Conservation (phyloP, 352 stramenopile genomes). For the Pythium plurisporium region DNA sequence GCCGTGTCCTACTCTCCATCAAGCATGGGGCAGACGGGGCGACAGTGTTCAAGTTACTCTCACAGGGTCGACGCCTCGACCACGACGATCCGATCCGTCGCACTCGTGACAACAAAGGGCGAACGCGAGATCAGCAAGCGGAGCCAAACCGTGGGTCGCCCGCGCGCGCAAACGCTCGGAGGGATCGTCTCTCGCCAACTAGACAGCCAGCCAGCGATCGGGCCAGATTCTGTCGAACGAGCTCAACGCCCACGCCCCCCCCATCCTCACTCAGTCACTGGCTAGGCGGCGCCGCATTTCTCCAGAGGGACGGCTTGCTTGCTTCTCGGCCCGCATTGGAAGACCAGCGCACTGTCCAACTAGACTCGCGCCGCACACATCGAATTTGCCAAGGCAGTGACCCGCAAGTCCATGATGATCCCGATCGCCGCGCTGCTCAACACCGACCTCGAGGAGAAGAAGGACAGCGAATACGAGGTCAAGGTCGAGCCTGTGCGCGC, state of each 20-base stretch:
- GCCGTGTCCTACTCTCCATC: constrained; percentile 5
- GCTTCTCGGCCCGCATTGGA: neutral
- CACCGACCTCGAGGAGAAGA: constrained; percentile 12
- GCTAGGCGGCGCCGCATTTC: neutral
- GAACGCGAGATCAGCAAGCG: constrained; percentile 18
- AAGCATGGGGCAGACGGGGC: neutral
- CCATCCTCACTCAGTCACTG: neutral
- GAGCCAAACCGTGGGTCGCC: too few relatives aligned
- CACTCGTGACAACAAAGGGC: constrained; percentile 11
- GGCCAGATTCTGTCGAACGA: neutral
- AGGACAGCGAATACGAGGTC: constrained; percentile 4
- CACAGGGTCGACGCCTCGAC: neutral
- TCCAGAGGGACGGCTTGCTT: constrained; percentile 1
- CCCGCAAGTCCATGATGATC: constrained; percentile 6
- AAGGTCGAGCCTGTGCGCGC: constrained; percentile 10
- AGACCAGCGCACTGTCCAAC: constrained; percentile 17
- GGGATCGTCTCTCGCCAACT: neutral
- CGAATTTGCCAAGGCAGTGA: neutral
- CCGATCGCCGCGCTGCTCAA: constrained; percentile 22
- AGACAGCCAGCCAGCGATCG: neutral
- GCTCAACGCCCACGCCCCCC: too few relatives aligned
- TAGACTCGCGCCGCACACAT: neutral
- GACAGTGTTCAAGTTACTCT: neutral
- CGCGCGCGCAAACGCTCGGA: neutral
- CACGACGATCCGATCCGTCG: neutral